phyloP scores from a whole-genome alignment of 306 rosid species.

The Hippophae rhamnoides region DNA sequence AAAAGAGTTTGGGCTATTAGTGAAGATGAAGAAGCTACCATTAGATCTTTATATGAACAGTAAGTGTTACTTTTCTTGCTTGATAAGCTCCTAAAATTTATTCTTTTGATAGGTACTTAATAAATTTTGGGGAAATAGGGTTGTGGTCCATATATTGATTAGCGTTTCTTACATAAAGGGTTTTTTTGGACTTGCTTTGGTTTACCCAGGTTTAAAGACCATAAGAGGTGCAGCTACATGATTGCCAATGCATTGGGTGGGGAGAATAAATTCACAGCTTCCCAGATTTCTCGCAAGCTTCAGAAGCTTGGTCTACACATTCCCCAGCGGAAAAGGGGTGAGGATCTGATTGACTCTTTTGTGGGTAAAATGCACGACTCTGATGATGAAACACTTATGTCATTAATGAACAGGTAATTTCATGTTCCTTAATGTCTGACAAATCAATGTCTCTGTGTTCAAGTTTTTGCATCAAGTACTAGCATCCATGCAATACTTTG shows the following conservation, averaged over 20 bases:
- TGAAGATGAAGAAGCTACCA: slow-evolving; percentile 65
- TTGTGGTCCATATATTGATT: not conserved
- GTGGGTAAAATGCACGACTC: slow-evolving; percentile 32
- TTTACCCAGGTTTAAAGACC: slow-evolving; percentile 59
- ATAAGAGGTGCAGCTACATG: slow-evolving; percentile 70
- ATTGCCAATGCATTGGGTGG: slow-evolving; percentile 73
- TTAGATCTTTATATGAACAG: slow-evolving; percentile 70
- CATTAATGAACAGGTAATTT: slow-evolving; percentile 50
- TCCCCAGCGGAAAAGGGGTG: slow-evolving; percentile 43
- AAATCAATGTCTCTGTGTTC: not conserved
- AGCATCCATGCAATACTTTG: not conserved
- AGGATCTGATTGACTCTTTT: slow-evolving; percentile 24
- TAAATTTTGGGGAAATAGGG: not conserved
- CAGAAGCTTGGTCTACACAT: slow-evolving; percentile 68
- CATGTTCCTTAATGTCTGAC: not conserved
- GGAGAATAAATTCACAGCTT: slow-evolving; percentile 53
- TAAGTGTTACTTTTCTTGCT: slow-evolving; percentile 42
- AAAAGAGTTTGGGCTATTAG: slow-evolving; percentile 55
- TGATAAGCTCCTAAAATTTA: slow-evolving; percentile 7
- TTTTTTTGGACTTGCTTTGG: not conserved
- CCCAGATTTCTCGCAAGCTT: slow-evolving; percentile 71
- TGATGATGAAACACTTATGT: slow-evolving; percentile 62
- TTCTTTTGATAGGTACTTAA: slow-evolving; percentile 9
- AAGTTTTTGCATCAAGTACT: not conserved
- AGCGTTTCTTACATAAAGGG: not conserved